phyloP scores from a whole-genome alignment of 2,329 filamentous ascomycete species.

The Magnaporthales sp. region DNA sequence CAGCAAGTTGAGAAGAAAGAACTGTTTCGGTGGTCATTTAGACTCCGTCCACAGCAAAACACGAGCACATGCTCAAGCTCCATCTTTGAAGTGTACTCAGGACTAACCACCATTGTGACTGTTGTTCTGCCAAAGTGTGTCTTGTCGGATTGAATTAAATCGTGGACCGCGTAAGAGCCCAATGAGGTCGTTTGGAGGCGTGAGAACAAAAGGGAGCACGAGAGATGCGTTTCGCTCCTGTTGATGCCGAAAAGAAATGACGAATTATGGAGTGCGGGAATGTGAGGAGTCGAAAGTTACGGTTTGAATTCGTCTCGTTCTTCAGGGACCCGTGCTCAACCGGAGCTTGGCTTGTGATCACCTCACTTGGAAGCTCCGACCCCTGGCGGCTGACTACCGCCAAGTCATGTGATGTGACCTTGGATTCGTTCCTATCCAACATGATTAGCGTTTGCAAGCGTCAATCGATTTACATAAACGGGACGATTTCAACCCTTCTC shows the following conservation, averaged over 20 bases:
- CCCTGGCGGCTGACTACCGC: neutral
- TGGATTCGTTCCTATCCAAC: neutral
- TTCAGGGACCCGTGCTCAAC: neutral
- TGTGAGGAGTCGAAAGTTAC: neutral
- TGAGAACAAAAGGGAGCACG: neutral
- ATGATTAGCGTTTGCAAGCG: neutral
- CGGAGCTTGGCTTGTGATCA: neutral
- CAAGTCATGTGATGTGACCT: neutral
- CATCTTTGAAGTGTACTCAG: conserved; percentile 4
- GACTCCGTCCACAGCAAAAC: conserved; percentile 20
- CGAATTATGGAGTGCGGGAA: neutral
- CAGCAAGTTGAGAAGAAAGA: conserved; percentile 57
- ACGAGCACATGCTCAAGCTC: conserved; percentile 7
- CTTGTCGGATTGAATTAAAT: neutral
- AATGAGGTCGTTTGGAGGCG: neutral
- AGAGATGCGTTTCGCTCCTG: neutral
- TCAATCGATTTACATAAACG: neutral
- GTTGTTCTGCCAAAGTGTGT: neutral
- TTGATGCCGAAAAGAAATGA: neutral
- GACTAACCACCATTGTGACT: conserved; percentile 13
- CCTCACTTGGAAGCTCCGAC: neutral
- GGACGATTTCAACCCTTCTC: neutral
- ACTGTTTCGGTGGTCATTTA: conserved; percentile 21
- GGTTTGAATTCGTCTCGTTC: neutral
- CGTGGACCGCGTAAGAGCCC: neutral